Evolutionary conservation across 208 protist genomes (phyloP).

Genomic region (Strigomonas galati): DNA sequence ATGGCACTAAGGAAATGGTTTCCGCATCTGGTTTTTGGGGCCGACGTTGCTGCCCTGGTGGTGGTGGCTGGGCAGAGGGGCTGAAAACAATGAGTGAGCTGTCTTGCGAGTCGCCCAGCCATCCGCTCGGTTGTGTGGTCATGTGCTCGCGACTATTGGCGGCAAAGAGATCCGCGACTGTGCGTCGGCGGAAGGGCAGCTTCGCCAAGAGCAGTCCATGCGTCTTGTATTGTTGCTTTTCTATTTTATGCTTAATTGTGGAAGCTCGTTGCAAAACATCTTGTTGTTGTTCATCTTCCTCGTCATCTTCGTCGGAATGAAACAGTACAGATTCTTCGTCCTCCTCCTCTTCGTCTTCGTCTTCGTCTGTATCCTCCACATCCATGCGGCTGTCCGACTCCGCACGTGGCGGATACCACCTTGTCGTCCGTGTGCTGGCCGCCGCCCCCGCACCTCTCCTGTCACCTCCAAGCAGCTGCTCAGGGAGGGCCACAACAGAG

Average conservation of each 20-base stretch:
- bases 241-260: too few species aligned
- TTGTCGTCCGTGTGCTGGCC: not conserved
- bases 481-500: slow-evolving; percentile 7
- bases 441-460: too few species aligned
- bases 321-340: not conserved
- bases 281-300: not conserved
- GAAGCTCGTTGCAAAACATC: too few species aligned
- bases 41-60: too few species aligned
- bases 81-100: not conserved
- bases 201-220: not conserved
- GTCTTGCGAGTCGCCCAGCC: not conserved
- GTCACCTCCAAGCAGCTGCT: not conserved
- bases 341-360: not conserved
- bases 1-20: not conserved
- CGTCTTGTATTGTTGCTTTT: too few species aligned
- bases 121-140: not conserved
- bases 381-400: not conserved
- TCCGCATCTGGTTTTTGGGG: too few species aligned
- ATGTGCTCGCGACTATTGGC: too few species aligned
- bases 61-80: too few species aligned
- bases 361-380: not conserved
- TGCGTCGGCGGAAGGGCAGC: not conserved
- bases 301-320: not conserved
- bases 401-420: not conserved
- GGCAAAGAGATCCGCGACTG: too few species aligned